Evolutionary conservation across 495 filamentous ascomycete species (phyloP), one percentile per base, ranked within the genome.

Genomic region (Tuber calosporum): DNA sequence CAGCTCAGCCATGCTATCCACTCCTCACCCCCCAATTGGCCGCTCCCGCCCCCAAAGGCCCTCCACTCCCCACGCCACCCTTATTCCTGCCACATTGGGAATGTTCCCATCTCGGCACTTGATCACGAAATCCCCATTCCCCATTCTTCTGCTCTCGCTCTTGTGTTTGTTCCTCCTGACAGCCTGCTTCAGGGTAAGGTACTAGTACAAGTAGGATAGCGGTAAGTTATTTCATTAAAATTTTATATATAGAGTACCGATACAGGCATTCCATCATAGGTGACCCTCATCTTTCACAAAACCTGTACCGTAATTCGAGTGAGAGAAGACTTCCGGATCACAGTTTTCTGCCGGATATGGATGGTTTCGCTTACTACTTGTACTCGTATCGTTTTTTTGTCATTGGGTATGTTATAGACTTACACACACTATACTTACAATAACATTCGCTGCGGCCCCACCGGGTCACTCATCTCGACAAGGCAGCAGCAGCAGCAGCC

Each of bases 91-190:
- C 68, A 70, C n/a, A 78, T 78, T 78, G 71, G 71, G 76, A 62
- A 5, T 71, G 40, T 68, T 67, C 73, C 76, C 76, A 78, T 78
- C 76, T 78, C 76, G 76, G 76, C 76, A 78, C 76, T 78, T 78
- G 68, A 67, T 42, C 67, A 41, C 72, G 22, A 69, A 69, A 42
- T 67, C 69, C 72, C 74, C 70, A 70, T 74, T 45, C 67, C 15
- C 13, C 22, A 9, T n/a, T n/a, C 48, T n/a, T 30, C 13, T n/a
- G 22, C 48, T n/a, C 48, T n/a, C 62, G n/a, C 66, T 26, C 34
- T 70, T 40, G 11, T 69, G 37, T 48, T 45, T 40, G 70, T 77
- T 71, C 53, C n/a, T 73, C 74, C 70, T 68, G 77, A 72, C 77
- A 70, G 75, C 68, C 77, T 75, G n/a, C n/a, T n/a, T n/a, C n/a